phyloP scores from a whole-genome alignment of 352 stramenopile species.

The Pythium brachiatum region DNA sequence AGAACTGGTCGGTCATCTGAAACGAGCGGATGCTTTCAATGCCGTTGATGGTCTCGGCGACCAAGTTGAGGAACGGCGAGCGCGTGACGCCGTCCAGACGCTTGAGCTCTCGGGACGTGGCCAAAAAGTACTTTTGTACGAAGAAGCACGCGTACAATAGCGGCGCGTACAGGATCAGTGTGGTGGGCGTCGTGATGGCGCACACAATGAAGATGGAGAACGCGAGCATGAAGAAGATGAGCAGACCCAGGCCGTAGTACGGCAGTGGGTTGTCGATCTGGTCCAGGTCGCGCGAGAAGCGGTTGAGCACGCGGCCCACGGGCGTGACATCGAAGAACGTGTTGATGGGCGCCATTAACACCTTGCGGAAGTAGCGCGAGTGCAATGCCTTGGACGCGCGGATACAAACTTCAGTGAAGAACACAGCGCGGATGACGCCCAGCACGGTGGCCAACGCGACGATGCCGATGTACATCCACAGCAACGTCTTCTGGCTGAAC shows the following conservation, averaged over 20 bases:
- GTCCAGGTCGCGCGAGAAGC: conserved; percentile 46
- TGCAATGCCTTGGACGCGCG: conserved; percentile 41
- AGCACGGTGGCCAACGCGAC: conserved; percentile 31
- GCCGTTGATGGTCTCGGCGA: conserved; percentile 90
- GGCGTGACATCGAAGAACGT: conserved; percentile 42
- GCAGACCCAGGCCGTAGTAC: conserved; percentile 48
- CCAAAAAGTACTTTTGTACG: conserved; percentile 78
- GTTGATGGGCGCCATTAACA: conserved; percentile 30
- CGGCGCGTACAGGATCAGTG: conserved; percentile 53
- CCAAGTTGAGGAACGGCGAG: conserved; percentile 88
- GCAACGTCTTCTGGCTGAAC: conserved; percentile 33
- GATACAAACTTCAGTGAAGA: conserved; percentile 53
- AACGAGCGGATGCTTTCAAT: conserved; percentile 88
- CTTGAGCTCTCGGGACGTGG: conserved; percentile 83
- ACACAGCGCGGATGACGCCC: conserved; percentile 37
- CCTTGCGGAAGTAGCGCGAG: conserved; percentile 39
- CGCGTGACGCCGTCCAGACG: conserved; percentile 85
- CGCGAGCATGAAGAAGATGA: conserved; percentile 34
- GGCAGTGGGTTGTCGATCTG: conserved; percentile 46
- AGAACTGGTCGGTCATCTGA: conserved; percentile 26
- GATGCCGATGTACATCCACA: conserved; percentile 41
- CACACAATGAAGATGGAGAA: conserved; percentile 31
- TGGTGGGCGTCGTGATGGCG: conserved; percentile 39
- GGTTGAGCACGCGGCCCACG: conserved; percentile 28
- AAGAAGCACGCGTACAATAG: conserved; percentile 34